Evolutionary conservation across 208 protist genomes (phyloP), one percentile per base, ranked within the genome.

Genomic region (Blastocrithidia nonstop): DNA sequence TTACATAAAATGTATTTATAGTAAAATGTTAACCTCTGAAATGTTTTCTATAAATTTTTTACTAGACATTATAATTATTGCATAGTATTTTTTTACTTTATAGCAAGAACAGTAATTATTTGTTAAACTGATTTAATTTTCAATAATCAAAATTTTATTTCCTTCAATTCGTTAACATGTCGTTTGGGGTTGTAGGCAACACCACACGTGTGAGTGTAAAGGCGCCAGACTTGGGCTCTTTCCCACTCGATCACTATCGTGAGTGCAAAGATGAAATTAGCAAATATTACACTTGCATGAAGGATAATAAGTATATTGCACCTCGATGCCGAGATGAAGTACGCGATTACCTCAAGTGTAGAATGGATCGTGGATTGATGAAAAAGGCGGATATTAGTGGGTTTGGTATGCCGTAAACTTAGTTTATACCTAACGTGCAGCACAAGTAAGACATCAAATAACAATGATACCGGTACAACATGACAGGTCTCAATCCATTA

Each of bases 221-320:
- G 50, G 59, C 73, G 21, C 85, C 85, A 7, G 78, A 91, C 48
- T 58, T 85, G 38, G 85, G 85, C 43, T 65, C 78, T 32, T 93
- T 93, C 54, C 85, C 85, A 1, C 70, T 93, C 6, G 85, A 93
- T 45, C 80, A 91, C 60, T 87, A 86, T 48, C 73, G 79, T 16
- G 85, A 93, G 57, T 93, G 85, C 57, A 87, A 79, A 49, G 65
- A 40, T 15, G 50, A 79, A 38, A 87, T 93, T 32, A 75, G 78
- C 43, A 43, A 50, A 16, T 90, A 91, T 54, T 91, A 85, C 56
- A 50, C 4, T 1, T 93, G 85, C 46, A 45, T 93, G n/a, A 81
- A 86, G 57, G 43, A 50, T 1, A 71, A 88, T 55, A 58, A 87
- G 4, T 83, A 87, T 61, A 50, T 86, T 43, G 57, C 81, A 17